A percentile compares a stretch with the other conserved stretches of the same genome.
Conservation (phyloP, 106 monocot species). For the Xerophyta viscosa region DNA sequence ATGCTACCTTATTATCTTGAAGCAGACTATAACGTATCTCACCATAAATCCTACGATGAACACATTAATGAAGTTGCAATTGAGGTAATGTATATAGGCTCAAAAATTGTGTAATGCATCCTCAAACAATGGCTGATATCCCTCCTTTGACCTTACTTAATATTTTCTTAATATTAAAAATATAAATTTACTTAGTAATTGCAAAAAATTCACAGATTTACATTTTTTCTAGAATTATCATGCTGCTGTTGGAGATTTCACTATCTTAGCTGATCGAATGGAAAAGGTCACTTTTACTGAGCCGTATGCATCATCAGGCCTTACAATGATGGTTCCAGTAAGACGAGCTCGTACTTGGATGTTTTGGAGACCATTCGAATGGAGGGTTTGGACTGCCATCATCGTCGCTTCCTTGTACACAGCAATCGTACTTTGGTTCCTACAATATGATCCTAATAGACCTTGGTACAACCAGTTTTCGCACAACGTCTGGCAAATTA, state of each 20-base stretch:
- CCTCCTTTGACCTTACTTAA: background rate
- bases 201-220: no score
- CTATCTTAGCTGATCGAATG: slow-evolving; percentile 3
- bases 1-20: slow-evolving; percentile 12
- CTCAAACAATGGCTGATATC: background rate
- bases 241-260: slow-evolving; percentile 22
- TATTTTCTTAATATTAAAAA: no score
- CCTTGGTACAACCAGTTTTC: slow-evolving; percentile 15
- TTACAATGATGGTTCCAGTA: slow-evolving; percentile 11
- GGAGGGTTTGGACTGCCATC: slow-evolving; percentile 4
- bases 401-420: slow-evolving; percentile 3
- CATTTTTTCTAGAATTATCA: slow-evolving; percentile 12
- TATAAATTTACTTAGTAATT: no score
- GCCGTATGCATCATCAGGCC: slow-evolving; percentile 12
- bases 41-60: slow-evolving; percentile 10
- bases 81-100: background rate
- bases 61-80: slow-evolving; percentile 11
- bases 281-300: slow-evolving; percentile 8
- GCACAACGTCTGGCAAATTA: slow-evolving; percentile 14
- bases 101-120: background rate
- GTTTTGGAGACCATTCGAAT: slow-evolving; percentile 15
- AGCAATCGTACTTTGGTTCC: slow-evolving; percentile 9
- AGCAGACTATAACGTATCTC: slow-evolving; percentile 7
- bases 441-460: slow-evolving; percentile 16
- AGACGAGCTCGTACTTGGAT: slow-evolving; percentile 4